Evolutionary conservation across 2,329 filamentous ascomycete genomes (phyloP), one percentile per base, ranked within the genome.

Genomic region (Gyromitra esculenta): DNA sequence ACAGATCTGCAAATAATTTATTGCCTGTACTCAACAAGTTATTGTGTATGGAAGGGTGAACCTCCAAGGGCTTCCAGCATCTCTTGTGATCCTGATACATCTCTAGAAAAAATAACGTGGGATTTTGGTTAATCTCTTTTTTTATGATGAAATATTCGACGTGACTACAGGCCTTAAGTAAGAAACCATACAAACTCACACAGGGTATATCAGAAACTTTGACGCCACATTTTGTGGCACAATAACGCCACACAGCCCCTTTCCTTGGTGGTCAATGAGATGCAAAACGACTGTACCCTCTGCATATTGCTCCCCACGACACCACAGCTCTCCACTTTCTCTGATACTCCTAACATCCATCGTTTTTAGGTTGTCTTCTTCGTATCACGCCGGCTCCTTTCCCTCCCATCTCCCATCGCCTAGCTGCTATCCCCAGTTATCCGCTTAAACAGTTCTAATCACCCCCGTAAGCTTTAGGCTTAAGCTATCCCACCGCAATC

Each of bases 161-260:
- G 25, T 31, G 4, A 31, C 25, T 31, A 31, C 25, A 31, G 25
- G 25, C 2, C 25, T 31, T 31, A 4, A 31, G 25, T 31, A 31
- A 31, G 2, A 31, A 31, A 31, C 25, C 25, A 31, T 31, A 3
- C 25, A 4, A 31, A 31, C 4, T 31, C 25, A 3, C 25, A 31
- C 25, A 31, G 25, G 25, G 2, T 4, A 15, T 13, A 5, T 13
- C 2, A 54, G 18, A 13, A 25, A 25, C 25, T 1, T 5, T 21
- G 18, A 9, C 50, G 57, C 72, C 72, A 63, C 64, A 18, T 0
- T 8, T 5, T 9, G 56, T 69, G 64, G 56, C 72, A 48, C 43
- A 9, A 11, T 15, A 21, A 62, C 43, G 64, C 71, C 71, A 63
- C 71, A 74, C n/a, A 7, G 21, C 25, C 62, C 72, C 57, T 75